These are phyloP conservation scores for Lodderomyces jiufengensis DNA, from an alignment of 1,139 yeast species.

Conservation along the genomic window DNA sequence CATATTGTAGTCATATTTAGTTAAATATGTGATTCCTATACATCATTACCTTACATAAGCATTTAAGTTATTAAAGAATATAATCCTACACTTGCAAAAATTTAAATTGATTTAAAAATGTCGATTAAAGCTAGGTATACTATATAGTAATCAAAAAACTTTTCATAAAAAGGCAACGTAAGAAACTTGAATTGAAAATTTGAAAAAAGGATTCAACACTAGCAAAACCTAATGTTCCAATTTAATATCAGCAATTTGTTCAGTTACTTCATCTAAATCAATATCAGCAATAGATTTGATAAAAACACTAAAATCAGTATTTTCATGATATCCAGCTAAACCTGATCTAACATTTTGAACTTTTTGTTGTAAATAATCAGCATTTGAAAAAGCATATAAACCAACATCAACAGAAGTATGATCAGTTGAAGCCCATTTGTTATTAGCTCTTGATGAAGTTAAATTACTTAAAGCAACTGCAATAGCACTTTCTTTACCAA, in stretches of 20 bases:
- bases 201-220: no score
- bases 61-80: no score
- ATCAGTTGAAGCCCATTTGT: conserved; percentile 90
- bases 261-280: conserved; percentile 51
- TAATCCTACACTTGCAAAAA: no score
- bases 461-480: conserved; percentile 46
- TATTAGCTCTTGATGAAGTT: conserved; percentile 66
- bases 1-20: no score
- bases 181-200: no score
- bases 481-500: conserved; percentile 13
- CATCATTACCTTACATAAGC: no score
- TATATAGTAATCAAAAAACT: no score
- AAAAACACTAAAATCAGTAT: conserved; percentile 74
- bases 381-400: conserved; percentile 70
- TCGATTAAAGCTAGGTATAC: no score
- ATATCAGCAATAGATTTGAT: conserved; percentile 56
- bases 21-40: no score
- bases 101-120: no score
- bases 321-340: conserved; percentile 76
- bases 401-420: conserved; percentile 90
- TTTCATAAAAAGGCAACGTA: no score
- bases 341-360: conserved; percentile 31
- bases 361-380: conserved; percentile 33
- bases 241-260: conserved; percentile 23
- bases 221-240: no score